Conservation (phyloP, 2,329 filamentous ascomycete genomes). For the Thielaviopsis euricoi region DNA sequence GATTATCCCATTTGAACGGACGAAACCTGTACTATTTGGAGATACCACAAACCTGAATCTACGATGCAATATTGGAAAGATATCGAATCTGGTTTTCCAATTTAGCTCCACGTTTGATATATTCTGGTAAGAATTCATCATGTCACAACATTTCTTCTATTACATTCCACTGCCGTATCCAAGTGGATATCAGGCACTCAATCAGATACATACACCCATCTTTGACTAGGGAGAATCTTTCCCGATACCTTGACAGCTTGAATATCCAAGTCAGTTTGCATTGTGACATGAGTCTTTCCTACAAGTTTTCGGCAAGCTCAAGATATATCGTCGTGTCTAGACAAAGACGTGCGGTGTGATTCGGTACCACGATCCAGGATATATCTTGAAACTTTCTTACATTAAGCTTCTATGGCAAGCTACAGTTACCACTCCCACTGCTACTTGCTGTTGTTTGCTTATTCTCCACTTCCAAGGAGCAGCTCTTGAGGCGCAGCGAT, state of each 20-base stretch:
- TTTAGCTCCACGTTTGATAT: not conserved
- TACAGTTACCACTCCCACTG: too few species aligned
- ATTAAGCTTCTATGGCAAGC: not conserved
- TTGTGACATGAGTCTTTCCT: too few species aligned
- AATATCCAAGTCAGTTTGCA: too few species aligned
- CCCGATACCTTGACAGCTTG: not conserved
- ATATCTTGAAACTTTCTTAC: not conserved
- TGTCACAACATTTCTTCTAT: not conserved
- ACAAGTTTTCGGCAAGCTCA: too few species aligned
- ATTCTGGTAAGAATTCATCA: not conserved
- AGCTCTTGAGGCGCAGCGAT: not conserved
- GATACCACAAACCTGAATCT: not conserved
- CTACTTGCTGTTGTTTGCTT: not conserved
- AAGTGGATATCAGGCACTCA: not conserved
- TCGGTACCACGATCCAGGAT: slow-evolving; percentile 2
- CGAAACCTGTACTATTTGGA: not conserved
- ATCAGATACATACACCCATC: not conserved
- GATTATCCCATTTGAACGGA: not conserved
- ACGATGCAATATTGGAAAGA: too few species aligned
- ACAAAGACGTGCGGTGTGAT: not conserved
- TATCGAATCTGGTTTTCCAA: not conserved
- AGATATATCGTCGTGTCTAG: too few species aligned
- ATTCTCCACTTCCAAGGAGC: not conserved
- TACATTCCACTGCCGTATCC: not conserved
- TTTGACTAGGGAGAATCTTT: not conserved